Conservation (phyloP, 2,329 filamentous ascomycete species). For the Ramularia endophylla region DNA sequence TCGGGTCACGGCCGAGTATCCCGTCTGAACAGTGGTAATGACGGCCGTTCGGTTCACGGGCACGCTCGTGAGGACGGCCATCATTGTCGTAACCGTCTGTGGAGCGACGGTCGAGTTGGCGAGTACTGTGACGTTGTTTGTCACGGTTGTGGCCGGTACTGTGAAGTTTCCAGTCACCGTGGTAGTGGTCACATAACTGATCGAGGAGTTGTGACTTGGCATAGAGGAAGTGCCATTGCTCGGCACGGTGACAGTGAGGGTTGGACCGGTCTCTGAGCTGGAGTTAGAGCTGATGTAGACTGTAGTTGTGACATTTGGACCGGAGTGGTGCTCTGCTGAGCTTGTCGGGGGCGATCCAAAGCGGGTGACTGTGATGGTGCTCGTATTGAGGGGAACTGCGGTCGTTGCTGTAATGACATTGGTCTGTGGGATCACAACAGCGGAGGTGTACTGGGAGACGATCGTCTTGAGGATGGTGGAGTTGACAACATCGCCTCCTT, state of each 20-base stretch:
- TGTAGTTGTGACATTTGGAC: slow-evolving; percentile 2
- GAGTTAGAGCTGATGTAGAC: background rate
- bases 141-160: slow-evolving; percentile 2
- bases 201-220: slow-evolving; percentile 2
- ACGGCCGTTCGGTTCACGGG: too few species aligned
- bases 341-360: background rate
- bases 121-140: background rate
- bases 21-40: too few species aligned
- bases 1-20: too few species aligned
- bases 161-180: slow-evolving; percentile 5
- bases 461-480: background rate
- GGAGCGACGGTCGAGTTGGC: background rate
- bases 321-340: background rate
- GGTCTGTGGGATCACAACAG: background rate
- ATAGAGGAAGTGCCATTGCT: slow-evolving; percentile 5
- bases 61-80: slow-evolving; percentile 10
- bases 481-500: background rate
- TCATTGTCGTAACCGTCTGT: slow-evolving; percentile 6
- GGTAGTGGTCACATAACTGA: slow-evolving; percentile 8
- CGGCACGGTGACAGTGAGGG: slow-evolving; percentile 11
- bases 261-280: slow-evolving; percentile 1
- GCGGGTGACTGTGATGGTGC: background rate
- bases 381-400: background rate
- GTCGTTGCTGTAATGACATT: background rate
- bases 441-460: background rate